Evolutionary conservation across 2,329 filamentous ascomycete species (phyloP).

Genomic region (Cordyceps fumosorosea): DNA sequence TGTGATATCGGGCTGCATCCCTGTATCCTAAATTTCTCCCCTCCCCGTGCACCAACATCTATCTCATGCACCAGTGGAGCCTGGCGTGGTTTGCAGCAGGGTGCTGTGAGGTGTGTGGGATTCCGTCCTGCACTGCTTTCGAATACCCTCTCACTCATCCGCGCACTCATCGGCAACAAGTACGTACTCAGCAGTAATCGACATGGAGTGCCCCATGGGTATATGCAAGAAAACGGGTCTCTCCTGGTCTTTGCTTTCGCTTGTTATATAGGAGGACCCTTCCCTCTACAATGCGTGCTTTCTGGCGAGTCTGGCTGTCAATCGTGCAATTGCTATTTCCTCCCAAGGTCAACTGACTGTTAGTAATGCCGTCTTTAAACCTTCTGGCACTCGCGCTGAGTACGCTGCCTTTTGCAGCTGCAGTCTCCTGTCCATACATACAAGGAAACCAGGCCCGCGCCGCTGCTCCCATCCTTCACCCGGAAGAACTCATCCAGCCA

Average conservation of each 20-base stretch:
- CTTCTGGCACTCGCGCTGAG: conserved; percentile 9
- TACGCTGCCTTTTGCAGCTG: not conserved
- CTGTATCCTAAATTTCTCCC: too few relatives aligned
- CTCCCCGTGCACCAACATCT: not conserved
- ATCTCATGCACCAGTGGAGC: not conserved
- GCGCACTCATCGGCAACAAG: too few relatives aligned
- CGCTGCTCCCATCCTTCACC: conserved; percentile 1
- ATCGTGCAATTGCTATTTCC: not conserved
- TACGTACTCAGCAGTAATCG: not conserved
- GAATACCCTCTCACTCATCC: not conserved
- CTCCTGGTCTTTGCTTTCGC: not conserved
- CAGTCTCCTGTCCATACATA: conserved; percentile 10
- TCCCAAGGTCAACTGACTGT: not conserved
- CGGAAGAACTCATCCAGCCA: conserved; percentile 6
- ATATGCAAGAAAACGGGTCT: not conserved
- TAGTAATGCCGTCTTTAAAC: not conserved
- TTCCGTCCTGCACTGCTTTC: not conserved
- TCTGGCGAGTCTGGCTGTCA: not conserved
- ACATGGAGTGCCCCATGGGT: not conserved
- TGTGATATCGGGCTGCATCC: not conserved
- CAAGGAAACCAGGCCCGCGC: conserved; percentile 7
- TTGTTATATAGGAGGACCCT: not conserved
- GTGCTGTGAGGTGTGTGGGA: conserved; percentile 4
- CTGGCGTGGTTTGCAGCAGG: not conserved
- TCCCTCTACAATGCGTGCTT: not conserved